Evolutionary conservation across 1,284 basidiomycete genomes (phyloP), one percentile per base, ranked within the genome.

Genomic region (Athelia sp.): DNA sequence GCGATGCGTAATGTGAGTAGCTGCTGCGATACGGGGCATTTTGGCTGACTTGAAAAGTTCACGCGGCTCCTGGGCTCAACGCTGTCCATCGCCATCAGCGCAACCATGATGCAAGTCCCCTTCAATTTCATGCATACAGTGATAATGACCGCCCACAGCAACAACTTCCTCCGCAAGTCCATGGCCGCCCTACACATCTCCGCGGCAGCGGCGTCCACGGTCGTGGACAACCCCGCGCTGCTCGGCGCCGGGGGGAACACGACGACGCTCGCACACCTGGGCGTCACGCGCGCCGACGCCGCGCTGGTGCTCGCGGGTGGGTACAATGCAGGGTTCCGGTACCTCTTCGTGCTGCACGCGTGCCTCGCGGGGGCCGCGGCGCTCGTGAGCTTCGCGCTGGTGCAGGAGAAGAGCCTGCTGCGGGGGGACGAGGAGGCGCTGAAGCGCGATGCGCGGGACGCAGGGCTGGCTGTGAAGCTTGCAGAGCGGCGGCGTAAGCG

Each of bases 1-100:
- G 78, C 80, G 0, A 75, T 82, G 46, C 73, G 85, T 26, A 87
- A 87, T 58, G 80, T 81, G 50, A 47, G 73, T 61, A 15, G 19
- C 6, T 13, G 26, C 6, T 29, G 13, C 26, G 13, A 6, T 46
- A 23, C 48, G n/a, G n/a, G n/a, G n/a, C n/a, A n/a, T n/a, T n/a
- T n/a, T n/a, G n/a, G n/a, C n/a, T n/a, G n/a, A n/a, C n/a, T n/a
- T n/a, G n/a, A n/a, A n/a, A 45, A 82, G 81, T 86, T 87, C 58
- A 69, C 84, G 48, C 76, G 84, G 4, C 64, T 79, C 14, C 68
- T 87, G 2, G 85, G 85, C 18, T 84, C 83, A 17, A 79, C 84
- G 0, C 58, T 88, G 0, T 69, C 77, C 6, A 70, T 87, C 1
- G 82, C 84, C 0, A 67, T 87, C 29, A 79, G 76, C 11, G 75